phyloP scores from a whole-genome alignment of 768 basidiomycete genomes.

The Pholiota microspora region DNA sequence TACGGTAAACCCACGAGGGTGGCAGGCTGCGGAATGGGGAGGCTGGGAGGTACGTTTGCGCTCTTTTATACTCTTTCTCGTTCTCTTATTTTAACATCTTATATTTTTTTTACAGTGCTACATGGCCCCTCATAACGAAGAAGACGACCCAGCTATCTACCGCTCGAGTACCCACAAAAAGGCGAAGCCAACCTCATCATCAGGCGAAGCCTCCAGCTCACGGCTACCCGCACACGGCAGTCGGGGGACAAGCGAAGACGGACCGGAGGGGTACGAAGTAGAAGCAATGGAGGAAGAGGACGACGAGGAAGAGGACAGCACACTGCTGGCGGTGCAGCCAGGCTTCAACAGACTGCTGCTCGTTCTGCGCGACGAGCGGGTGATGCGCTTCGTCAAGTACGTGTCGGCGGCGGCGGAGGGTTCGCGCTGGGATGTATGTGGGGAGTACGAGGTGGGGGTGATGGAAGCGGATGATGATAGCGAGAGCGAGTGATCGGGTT shows the following conservation, averaged over 20 bases:
- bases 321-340: conserved; percentile 83
- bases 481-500: conserved; percentile 9
- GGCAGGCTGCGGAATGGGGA: conserved; percentile 80
- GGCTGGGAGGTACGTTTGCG: conserved; percentile 81
- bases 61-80: not conserved
- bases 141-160: conserved; percentile 95
- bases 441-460: conserved; percentile 90
- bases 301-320: conserved; percentile 72
- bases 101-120: conserved; percentile 60
- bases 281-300: conserved; percentile 36
- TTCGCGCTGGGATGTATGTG: conserved; percentile 90
- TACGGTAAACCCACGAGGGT: conserved; percentile 34
- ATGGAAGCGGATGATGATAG: conserved; percentile 59
- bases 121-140: conserved; percentile 91
- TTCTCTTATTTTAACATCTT: conserved; percentile 4
- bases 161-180: conserved; percentile 58
- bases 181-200: conserved; percentile 15
- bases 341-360: conserved; percentile 88
- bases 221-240: not conserved
- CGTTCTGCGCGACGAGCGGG: conserved; percentile 88
- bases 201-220: not conserved
- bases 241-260: not conserved
- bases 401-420: conserved; percentile 86
- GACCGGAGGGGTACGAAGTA: not conserved
- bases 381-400: conserved; percentile 96